These are phyloP conservation scores for Blastobotrys apis DNA, from an alignment of 1,139 yeast genomes.

Conservation along the genomic window DNA sequence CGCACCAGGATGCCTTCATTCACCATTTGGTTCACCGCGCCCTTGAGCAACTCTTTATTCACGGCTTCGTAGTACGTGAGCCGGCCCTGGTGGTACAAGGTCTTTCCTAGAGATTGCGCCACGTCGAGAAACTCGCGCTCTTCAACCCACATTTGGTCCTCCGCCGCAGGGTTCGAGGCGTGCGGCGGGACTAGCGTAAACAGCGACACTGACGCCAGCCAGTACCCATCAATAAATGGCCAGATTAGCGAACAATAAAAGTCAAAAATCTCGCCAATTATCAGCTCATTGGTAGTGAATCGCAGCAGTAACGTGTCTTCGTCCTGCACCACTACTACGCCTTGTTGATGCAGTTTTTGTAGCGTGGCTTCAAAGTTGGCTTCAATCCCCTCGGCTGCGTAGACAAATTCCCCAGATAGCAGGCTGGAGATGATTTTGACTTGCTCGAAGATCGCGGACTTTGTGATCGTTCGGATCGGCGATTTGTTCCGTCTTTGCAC, in stretches of 20 bases:
- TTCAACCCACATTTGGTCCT: constrained; percentile 28
- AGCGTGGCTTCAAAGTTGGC: constrained; percentile 35
- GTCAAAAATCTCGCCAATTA: constrained; percentile 37
- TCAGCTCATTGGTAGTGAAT: constrained; percentile 32
- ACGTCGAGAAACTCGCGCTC: constrained; percentile 33
- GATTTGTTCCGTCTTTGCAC: constrained; percentile 19
- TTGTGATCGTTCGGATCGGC: constrained; percentile 17
- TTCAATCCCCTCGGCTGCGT: constrained; percentile 37
- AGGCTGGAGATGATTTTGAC: constrained; percentile 36
- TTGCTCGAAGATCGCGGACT: constrained; percentile 27
- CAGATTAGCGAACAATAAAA: constrained; percentile 42
- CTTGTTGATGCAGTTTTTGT: constrained; percentile 30
- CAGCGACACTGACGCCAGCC: constrained; percentile 40
- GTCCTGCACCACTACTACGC: constrained; percentile 28
- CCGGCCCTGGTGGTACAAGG: constrained; percentile 41
- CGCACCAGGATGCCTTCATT: constrained; percentile 34
- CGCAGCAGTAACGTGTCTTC: constrained; percentile 26
- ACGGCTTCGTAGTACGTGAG: constrained; percentile 41
- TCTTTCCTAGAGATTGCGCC: constrained; percentile 41
- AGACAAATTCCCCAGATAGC: constrained; percentile 42
- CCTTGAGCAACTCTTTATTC: constrained; percentile 39
- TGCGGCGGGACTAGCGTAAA: constrained; percentile 34
- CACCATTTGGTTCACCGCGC: constrained; percentile 36
- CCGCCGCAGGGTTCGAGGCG: constrained; percentile 2
- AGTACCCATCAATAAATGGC: constrained; percentile 45